These are phyloP conservation scores for Mortierella sp. DNA, from an alignment of 371 early-diverging fungal species.

Conservation along the genomic window DNA sequence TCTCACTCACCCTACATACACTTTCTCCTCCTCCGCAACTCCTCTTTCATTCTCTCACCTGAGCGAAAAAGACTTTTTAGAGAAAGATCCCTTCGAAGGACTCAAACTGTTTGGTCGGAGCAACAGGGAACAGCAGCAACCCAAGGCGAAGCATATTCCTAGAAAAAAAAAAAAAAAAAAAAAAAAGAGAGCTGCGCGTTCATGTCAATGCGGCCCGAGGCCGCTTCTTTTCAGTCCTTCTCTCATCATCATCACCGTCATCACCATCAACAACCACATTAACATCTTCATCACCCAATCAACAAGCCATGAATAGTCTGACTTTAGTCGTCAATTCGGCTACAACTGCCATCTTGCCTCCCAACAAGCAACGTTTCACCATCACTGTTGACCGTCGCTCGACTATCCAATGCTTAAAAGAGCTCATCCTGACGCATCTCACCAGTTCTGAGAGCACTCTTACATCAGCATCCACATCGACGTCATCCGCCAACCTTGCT, in stretches of 20 bases:
- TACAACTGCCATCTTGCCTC: neutral
- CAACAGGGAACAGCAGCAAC: too few relatives aligned
- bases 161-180: neutral
- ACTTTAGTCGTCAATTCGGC: conserved; percentile 1
- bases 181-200: neutral
- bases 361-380: neutral
- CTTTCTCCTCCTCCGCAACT: too few relatives aligned
- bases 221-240: neutral
- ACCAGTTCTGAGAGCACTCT: neutral
- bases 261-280: too few relatives aligned
- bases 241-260: neutral
- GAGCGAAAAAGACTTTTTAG: too few relatives aligned
- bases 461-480: too few relatives aligned
- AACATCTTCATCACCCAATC: neutral
- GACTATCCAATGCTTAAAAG: conserved; percentile 15
- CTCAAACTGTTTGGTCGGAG: too few relatives aligned
- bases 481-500: neutral
- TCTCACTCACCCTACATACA: too few relatives aligned
- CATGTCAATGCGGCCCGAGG: conserved; percentile 1
- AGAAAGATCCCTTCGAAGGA: too few relatives aligned
- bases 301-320: conserved; percentile 4
- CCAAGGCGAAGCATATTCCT: too few relatives aligned
- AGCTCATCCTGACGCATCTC: conserved; percentile 1
- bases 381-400: conserved; percentile 5
- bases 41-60: too few relatives aligned